Evolutionary conservation across 768 basidiomycete species (phyloP).

Genomic region (Dioszegia aurantiaca): DNA sequence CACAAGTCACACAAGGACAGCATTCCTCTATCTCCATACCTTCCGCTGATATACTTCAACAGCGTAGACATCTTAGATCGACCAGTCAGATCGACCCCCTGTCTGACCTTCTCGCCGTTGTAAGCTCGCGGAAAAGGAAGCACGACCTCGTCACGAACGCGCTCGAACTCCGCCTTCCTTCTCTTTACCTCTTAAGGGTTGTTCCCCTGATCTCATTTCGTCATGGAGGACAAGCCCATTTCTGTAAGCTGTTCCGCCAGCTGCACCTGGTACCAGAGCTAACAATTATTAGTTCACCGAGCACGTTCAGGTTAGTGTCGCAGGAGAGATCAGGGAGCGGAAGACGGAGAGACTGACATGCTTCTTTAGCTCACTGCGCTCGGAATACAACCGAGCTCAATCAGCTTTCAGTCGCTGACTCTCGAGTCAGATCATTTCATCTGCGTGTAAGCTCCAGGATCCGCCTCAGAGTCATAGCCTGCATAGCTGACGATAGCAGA

Average conservation of each 20-base stretch:
- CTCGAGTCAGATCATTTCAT: slow-evolving; percentile 98
- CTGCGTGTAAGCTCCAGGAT: slow-evolving; percentile 60
- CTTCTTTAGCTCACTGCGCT: slow-evolving; percentile 85
- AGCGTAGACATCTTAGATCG: too few relatives aligned
- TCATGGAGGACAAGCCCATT: slow-evolving; percentile 53
- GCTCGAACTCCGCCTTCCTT: slow-evolving; percentile 2
- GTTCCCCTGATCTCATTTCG: slow-evolving; percentile 14
- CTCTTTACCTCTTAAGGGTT: neutral
- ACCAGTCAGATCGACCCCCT: too few relatives aligned
- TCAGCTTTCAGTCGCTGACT: slow-evolving; percentile 94
- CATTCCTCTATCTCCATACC: slow-evolving; percentile 1
- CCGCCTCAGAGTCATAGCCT: too few relatives aligned
- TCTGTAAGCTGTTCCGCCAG: slow-evolving; percentile 29
- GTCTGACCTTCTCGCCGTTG: too few relatives aligned
- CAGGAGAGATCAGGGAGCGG: neutral
- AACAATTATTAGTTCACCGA: slow-evolving; percentile 51
- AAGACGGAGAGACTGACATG: slow-evolving; percentile 64
- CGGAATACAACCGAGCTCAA: slow-evolving; percentile 92
- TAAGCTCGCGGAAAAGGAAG: neutral
- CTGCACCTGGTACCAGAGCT: neutral
- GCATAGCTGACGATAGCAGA: slow-evolving; percentile 20
- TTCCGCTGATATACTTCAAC: neutral
- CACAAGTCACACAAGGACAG: slow-evolving; percentile 7
- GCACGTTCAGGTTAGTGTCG: slow-evolving; percentile 52
- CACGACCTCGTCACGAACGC: slow-evolving; percentile 1